Base-by-base conservation (phyloP, 192 early-diverging fungal species). In the Kickxella alabastrina region DNA sequence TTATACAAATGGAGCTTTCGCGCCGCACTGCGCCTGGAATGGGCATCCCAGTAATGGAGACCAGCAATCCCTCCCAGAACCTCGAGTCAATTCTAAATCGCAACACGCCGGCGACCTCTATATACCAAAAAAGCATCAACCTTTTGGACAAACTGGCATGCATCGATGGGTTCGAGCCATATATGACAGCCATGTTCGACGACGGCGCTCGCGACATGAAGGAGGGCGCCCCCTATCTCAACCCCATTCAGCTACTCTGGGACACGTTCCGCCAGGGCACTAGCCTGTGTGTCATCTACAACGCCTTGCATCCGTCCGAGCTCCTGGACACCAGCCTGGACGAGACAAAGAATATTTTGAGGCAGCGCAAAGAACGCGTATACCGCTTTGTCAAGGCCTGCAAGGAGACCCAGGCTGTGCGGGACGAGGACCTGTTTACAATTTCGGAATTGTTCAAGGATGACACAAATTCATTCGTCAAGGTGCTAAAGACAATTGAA, bases 391-490 rank as follows among this genome's bases (percentile, higher is more conserved):
- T 95, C 23, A 85, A 88, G 46, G 85, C 86, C n/a, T 93, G 92
- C 75, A 85, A 87, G 43, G 77, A 83, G 28, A 82, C 92, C 58
- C 78, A 87, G 1, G 59, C 90, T 42, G 77, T 84, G n/a, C 75
- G 71, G 25, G 83, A 93, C 29, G 86, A 92, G 42, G 78, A 87
- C 52, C 64, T 89, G 21, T 91, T 94, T 68, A 82, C 86, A 32
- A 84, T 97, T 43, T 81, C 90, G 6, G 92, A 93, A 43, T 71
- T 96, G 27, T 92, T 87, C 66, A 85, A 89, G 49, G 93, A 97
- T 62, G 91, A 98, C 62, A 98, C 93, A 26, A 95, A 93, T 70
- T 89, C 85, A 52, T 93, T 97, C 66, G 87, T 98, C 52, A 98
- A 93, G 83, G 94, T 94, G 17, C 80, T 97, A 27, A 87, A 93